Base-by-base conservation (phyloP, 2,329 filamentous ascomycete species). In the Aspergillus aculeatus region DNA sequence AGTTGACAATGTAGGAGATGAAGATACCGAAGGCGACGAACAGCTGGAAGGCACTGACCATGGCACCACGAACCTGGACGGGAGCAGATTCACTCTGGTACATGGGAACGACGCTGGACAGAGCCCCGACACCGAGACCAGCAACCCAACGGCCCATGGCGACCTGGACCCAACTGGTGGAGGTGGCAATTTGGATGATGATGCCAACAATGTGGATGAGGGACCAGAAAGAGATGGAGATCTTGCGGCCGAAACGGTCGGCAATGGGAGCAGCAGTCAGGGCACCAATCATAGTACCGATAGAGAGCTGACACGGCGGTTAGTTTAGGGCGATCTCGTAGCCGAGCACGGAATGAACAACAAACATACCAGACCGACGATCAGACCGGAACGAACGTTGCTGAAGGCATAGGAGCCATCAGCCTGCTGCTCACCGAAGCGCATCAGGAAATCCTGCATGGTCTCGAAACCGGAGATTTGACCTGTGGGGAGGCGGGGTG, bases 11-110 rank as follows among this genome's bases (percentile, higher is more conserved):
- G 65, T 80, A 77, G 57, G 80, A 79, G 62, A 80, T 75, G 62
- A 81, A 77, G 63, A 82, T 81, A 59, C 80, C 79, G 31, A 81
- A 72, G n/a, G 80, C 79, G 58, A 81, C 79, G 65, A 81, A 81
- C 55, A 82, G 72, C 67, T 82, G 80, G 70, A 81, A 82, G 56
- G 76, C 74, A 59, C 77, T 79, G 62, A 81, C 75, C 68, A 81
- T 78, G 50, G 78, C 78, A 66, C 80, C 80, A 62, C 80, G 78
- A 38, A 81, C 76, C 64, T 81, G 77, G 16, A 74, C 71, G 21
- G 80, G 80, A 50, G 77, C 74, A 47, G 75, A 79, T 69, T 82
- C 80, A 58, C 75, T 75, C 66, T 80, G 78, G 64, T 80, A 82
- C 72, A 81, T 78, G 48, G 80, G 80, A 35, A 81, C 78, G 47